Evolutionary conservation across 768 basidiomycete species (phyloP).

Genomic region (Suillus subaureus): DNA sequence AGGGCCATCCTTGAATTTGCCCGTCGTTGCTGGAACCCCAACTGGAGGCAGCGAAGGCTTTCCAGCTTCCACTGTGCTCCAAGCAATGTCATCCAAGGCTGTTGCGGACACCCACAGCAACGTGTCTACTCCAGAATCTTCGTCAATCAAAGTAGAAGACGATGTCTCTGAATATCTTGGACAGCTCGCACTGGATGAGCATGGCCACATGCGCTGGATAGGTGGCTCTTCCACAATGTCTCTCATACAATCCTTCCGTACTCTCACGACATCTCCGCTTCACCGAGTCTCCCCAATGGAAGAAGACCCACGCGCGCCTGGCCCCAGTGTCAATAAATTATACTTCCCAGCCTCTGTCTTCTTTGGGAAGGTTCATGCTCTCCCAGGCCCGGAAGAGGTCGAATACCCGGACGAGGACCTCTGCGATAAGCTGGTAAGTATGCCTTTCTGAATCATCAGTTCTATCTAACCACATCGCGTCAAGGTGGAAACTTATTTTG

Average conservation of each 20-base stretch:
- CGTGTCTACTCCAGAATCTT: conserved; percentile 35
- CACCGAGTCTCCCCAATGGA: conserved; percentile 84
- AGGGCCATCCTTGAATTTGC: conserved; percentile 53
- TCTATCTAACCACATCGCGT: conserved; percentile 24
- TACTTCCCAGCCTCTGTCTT: conserved; percentile 89
- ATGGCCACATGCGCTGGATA: conserved; percentile 91
- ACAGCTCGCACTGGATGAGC: conserved; percentile 85
- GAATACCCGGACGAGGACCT: conserved; percentile 85
- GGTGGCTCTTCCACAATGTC: conserved; percentile 93
- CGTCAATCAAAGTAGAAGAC: conserved; percentile 48
- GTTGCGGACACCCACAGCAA: conserved; percentile 36
- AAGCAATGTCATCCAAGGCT: conserved; percentile 41
- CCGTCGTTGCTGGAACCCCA: conserved; percentile 36
- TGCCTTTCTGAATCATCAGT: conserved; percentile 16
- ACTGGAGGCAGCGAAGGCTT: conserved; percentile 18
- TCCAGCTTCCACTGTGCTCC: conserved; percentile 32
- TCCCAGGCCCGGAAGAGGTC: conserved; percentile 83
- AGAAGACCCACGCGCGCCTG: conserved; percentile 77
- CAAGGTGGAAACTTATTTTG: conserved; percentile 86
- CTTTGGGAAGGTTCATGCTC: conserved; percentile 82
- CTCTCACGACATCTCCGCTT: conserved; percentile 70
- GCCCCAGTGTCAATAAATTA: conserved; percentile 79
- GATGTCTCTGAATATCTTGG: conserved; percentile 86
- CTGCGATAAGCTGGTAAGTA: conserved; percentile 80
- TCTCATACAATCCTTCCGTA: conserved; percentile 84